Evolutionary conservation across 768 basidiomycete species (phyloP), one percentile per base, ranked within the genome.

Genomic region (Roridomyces roridus): DNA sequence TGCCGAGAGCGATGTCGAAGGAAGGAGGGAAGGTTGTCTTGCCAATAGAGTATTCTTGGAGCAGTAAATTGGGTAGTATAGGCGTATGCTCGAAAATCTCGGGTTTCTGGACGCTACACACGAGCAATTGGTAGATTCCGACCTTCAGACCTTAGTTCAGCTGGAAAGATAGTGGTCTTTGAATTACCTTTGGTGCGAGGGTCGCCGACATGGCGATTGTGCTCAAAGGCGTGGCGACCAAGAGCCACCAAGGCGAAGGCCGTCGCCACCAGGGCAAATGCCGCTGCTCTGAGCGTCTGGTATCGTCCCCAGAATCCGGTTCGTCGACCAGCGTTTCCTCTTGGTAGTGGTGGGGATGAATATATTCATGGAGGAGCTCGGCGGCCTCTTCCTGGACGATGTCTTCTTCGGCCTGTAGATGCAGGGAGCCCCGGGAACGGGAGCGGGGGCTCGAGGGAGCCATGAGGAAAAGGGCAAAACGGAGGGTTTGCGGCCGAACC

Each of bases 51-150:
- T 35, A 8, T 12, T 36, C 42, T 11, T 53, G 4, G 2, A 17
- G 42, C 5, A 26, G 35, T 21, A 14, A 54, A 25, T 37, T 21
- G 10, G 43, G 34, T 44, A 56, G n/a, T 47, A 11, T 28, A 23
- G 23, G 43, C 24, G 47, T 66, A 56, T 70, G 62, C 24, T 66
- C 66, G 54, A 77, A 75, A n/a, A 79, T 81, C 67, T 77, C 86
- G 5, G 89, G 88, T 61, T 77, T 86, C 66, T 85, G 82, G 14
- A 80, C 79, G n/a, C 78, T 79, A 68, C 92, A 94, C 18, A 79
- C 89, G 11, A 93, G 83, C 21, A 79, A 68, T n/a, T 88, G 91
- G 70, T 85, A 90, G 40, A 94, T 74, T 67, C 91, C 87, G 43
- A 93, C 80, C 43, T n/a, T n/a, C n/a, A n/a, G n/a, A n/a, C n/a